Conservation (phyloP, 495 filamentous ascomycete genomes). For the Daldinia caldariorum region DNA sequence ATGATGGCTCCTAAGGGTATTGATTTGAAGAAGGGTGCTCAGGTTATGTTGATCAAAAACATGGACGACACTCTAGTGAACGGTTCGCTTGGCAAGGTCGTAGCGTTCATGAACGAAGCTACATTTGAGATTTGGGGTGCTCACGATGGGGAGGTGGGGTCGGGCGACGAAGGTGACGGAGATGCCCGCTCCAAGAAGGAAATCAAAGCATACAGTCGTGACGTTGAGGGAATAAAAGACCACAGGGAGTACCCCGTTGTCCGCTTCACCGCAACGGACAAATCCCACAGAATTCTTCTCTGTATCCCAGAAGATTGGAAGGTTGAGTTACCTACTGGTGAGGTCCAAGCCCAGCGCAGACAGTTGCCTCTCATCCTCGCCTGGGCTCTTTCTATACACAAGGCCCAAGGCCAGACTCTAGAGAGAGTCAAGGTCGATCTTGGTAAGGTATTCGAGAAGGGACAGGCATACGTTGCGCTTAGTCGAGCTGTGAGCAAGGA, state of each 20-base stretch:
- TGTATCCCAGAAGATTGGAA: constrained; percentile 93
- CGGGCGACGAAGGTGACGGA: constrained; percentile 53
- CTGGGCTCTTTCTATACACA: constrained; percentile 97
- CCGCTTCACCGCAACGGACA: constrained; percentile 80
- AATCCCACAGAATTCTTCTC: constrained; percentile 78
- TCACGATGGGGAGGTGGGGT: constrained; percentile 62
- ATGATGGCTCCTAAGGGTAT: constrained; percentile 90
- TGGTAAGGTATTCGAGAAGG: constrained; percentile 92
- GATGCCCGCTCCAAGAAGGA: constrained; percentile 58
- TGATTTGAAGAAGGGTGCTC: constrained; percentile 86
- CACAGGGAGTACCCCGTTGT: constrained; percentile 78
- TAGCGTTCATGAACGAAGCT: constrained; percentile 85
- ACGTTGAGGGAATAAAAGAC: constrained; percentile 49
- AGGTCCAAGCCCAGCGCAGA: constrained; percentile 83
- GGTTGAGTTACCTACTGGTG: constrained; percentile 93
- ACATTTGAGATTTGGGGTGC: constrained; percentile 73
- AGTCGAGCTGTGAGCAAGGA: constrained; percentile 86
- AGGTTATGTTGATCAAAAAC: constrained; percentile 99
- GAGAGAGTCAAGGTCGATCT: constrained; percentile 96
- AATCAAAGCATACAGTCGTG: constrained; percentile 52
- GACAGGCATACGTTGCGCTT: constrained; percentile 86
- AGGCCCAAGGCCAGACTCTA: constrained; percentile 95
- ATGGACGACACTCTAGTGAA: constrained; percentile 95
- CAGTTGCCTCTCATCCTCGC: constrained; percentile 91
- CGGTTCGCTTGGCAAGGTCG: constrained; percentile 86